These are phyloP conservation scores for Pestalotiopsis sp. DNA, from an alignment of 2,329 filamentous ascomycete species.

Conservation along the genomic window DNA sequence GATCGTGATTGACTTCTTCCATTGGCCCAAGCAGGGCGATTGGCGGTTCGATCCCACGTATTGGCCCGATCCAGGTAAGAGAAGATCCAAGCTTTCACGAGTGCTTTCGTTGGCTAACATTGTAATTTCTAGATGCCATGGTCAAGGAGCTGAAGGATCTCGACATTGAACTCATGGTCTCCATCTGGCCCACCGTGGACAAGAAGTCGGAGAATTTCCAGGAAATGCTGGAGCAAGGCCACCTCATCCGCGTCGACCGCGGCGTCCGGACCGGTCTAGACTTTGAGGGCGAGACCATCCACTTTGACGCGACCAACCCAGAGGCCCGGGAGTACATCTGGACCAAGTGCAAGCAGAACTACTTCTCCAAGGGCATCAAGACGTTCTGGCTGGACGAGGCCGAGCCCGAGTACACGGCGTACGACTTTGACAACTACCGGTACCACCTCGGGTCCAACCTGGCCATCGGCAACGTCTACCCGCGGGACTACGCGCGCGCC, in stretches of 20 bases:
- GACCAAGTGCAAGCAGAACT: conserved; percentile 60
- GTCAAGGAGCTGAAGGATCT: conserved; percentile 59
- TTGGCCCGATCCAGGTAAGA: conserved; percentile 63
- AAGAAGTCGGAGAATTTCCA: conserved; percentile 58
- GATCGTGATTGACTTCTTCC: conserved; percentile 70
- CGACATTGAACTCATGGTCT: conserved; percentile 68
- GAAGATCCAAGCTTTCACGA: neutral
- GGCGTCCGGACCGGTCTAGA: conserved; percentile 61
- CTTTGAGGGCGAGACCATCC: conserved; percentile 58
- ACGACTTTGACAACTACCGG: conserved; percentile 69
- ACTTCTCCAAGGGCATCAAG: conserved; percentile 62
- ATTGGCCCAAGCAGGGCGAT: conserved; percentile 68
- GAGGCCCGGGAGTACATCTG: conserved; percentile 60
- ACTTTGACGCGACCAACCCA: conserved; percentile 67
- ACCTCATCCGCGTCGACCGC: conserved; percentile 61
- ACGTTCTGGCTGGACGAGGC: conserved; percentile 72
- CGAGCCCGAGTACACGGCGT: conserved; percentile 65
- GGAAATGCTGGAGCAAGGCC: conserved; percentile 62
- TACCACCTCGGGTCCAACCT: conserved; percentile 58
- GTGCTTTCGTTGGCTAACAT: neutral
- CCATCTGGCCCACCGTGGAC: conserved; percentile 70
- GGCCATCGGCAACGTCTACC: conserved; percentile 57
- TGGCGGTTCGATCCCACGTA: conserved; percentile 67
- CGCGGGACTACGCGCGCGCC: conserved; percentile 51
- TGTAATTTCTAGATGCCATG: conserved; percentile 53